phyloP scores from a whole-genome alignment of 768 basidiomycete genomes.

The Boletellus ananiceps region DNA sequence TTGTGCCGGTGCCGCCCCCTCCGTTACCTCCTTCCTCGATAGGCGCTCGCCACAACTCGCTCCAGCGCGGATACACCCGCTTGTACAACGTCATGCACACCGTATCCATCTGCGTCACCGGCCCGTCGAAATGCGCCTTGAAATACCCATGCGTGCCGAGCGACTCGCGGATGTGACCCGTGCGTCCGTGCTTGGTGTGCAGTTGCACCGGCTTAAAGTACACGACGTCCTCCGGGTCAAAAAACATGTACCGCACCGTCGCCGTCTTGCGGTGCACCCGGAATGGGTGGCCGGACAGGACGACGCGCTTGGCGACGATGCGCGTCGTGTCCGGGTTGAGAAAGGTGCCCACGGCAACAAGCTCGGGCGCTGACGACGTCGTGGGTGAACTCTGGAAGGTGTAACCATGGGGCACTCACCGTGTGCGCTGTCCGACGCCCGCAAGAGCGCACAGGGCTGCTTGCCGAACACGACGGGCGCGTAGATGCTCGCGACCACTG shows the following conservation, averaged over 20 bases:
- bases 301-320: conserved; percentile 87
- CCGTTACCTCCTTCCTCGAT: neutral
- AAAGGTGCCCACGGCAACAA: conserved; percentile 89
- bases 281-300: conserved; percentile 94
- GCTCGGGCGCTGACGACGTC: conserved; percentile 53
- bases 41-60: conserved; percentile 44
- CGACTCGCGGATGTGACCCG: conserved; percentile 86
- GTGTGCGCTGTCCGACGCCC: conserved; percentile 62
- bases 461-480: conserved; percentile 87
- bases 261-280: conserved; percentile 97
- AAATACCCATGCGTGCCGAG: conserved; percentile 97
- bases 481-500: conserved; percentile 82
- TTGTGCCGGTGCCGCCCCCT: neutral
- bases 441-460: conserved; percentile 65
- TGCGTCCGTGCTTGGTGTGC: conserved; percentile 85
- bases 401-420: conserved; percentile 37
- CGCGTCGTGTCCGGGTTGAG: conserved; percentile 87
- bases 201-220: conserved; percentile 94
- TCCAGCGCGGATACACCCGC: conserved; percentile 88
- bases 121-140: conserved; percentile 94
- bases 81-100: conserved; percentile 96
- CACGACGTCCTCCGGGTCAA: conserved; percentile 86
- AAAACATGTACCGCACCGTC: conserved; percentile 98
- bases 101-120: conserved; percentile 94
- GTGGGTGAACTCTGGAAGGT: too few relatives aligned